A percentile compares a stretch with the other conserved stretches of the same genome.
phyloP scores from a whole-genome alignment of 2,329 filamentous ascomycete genomes.

The Periconia macrospinosa region DNA sequence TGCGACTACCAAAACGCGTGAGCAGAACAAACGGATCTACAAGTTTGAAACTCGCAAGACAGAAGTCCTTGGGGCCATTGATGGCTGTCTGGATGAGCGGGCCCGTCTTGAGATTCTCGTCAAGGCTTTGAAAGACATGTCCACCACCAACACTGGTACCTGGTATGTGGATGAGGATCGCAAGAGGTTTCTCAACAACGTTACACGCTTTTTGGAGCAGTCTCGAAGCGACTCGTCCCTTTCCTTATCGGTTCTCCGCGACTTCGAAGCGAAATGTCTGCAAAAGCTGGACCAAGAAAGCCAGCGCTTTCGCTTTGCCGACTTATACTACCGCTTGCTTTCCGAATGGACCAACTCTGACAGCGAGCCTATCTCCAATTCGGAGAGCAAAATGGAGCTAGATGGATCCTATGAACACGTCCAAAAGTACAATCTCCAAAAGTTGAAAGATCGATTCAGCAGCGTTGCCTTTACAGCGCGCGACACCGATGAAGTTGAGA shows the following conservation, averaged over 20 bases:
- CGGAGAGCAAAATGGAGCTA: slow-evolving; percentile 8
- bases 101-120: slow-evolving; percentile 10
- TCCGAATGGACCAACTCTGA: slow-evolving; percentile 16
- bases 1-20: slow-evolving; percentile 16
- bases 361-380: slow-evolving; percentile 10
- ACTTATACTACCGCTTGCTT: slow-evolving; percentile 18
- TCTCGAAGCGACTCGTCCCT: slow-evolving; percentile 15
- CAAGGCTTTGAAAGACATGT: slow-evolving; percentile 10
- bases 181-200: slow-evolving; percentile 7
- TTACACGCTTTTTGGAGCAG: slow-evolving; percentile 15
- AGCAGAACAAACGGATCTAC: slow-evolving; percentile 16
- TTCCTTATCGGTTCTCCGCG: slow-evolving; percentile 6
- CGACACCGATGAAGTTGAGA: slow-evolving; percentile 18
- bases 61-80: slow-evolving; percentile 5
- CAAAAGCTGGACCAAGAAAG: slow-evolving; percentile 19
- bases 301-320: slow-evolving; percentile 16
- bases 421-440: slow-evolving; percentile 15
- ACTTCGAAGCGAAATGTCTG: slow-evolving; percentile 11
- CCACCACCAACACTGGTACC: slow-evolving; percentile 15
- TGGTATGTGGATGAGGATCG: slow-evolving; percentile 11
- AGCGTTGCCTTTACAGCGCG: slow-evolving; percentile 19
- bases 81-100: slow-evolving; percentile 6
- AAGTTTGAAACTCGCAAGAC: slow-evolving; percentile 15
- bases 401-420: slow-evolving; percentile 19
- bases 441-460: slow-evolving; percentile 18